Evolutionary conservation across 495 filamentous ascomycete genomes (phyloP), one percentile per base, ranked within the genome.

Genomic region (Cenococcum geophilum): DNA sequence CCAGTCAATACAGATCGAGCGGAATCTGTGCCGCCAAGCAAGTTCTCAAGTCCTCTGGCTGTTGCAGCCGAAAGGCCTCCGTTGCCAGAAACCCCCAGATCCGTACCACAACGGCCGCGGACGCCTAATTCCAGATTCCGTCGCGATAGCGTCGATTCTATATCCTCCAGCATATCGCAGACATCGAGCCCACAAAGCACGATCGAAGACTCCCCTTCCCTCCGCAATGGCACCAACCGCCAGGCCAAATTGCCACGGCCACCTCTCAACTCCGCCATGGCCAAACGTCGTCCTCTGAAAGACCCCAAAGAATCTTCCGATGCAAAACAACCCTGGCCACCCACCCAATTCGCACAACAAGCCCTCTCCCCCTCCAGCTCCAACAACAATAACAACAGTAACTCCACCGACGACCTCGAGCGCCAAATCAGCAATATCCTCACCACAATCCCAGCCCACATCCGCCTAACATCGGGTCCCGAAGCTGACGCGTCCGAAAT

Each of bases 351-450:
- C 50, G 53, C 59, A 0, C 37, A 61, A 34, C 52, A 61, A 40
- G 14, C 35, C 6, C 36, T 45, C 4, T n/a, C 58, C 1, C 51
- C 51, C 8, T 18, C n/a, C 12, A 55, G 23, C 8, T 18, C n/a
- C 12, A 55, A 55, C 20, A 27, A 55, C 51, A 32, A 32, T 6
- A 32, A 32, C 6, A 32, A 32, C 27, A 23, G 12, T 42, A 58
- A 60, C 53, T 60, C 47, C 35, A 49, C 59, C 9, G 83, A 87
- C 42, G 85, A 88, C 59, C 83, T 98, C 4, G 90, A 95, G 67
- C 83, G 88, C 55, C 89, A 92, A 62, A 91, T 98, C 50, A 88
- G 82, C 70, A 85, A 87, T 20, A 88, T 98, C 51, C 79, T 98
- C 9, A 83, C 86, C 49, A 84, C 80, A 10, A 84, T 98, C 34